Conservation (phyloP, 192 early-diverging fungal genomes). For the Pilaira anomala region DNA sequence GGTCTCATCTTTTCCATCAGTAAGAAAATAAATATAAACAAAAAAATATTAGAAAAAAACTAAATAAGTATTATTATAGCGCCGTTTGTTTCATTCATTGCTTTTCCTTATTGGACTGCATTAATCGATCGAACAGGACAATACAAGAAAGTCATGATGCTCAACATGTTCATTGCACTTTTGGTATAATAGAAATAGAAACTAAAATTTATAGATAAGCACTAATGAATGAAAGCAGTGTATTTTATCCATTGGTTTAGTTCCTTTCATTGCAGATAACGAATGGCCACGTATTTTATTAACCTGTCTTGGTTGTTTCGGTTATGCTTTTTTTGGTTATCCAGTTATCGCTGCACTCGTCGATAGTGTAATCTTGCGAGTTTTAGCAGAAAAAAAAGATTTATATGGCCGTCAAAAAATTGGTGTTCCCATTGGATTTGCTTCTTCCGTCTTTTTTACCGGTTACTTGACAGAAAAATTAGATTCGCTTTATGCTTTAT, state of each 20-base stretch:
- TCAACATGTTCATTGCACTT: slow-evolving; percentile 15
- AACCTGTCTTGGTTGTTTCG: slow-evolving; percentile 15
- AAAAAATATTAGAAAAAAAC: too few species aligned
- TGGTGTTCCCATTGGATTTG: slow-evolving; percentile 19
- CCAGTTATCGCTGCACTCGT: slow-evolving; percentile 21
- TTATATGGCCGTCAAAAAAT: slow-evolving; percentile 25
- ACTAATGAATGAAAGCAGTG: background rate
- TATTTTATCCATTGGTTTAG: slow-evolving; percentile 14
- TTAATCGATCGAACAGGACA: slow-evolving; percentile 7
- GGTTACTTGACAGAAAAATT: slow-evolving; percentile 10
- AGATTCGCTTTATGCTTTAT: slow-evolving; percentile 12
- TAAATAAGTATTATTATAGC: background rate
- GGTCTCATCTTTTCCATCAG: slow-evolving; percentile 26
- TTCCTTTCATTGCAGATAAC: slow-evolving; percentile 7
- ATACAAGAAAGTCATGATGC: slow-evolving; percentile 25
- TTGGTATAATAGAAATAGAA: slow-evolving; percentile 17
- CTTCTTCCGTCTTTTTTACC: slow-evolving; percentile 14
- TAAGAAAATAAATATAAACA: slow-evolving; percentile 3
- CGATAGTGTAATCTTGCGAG: slow-evolving; percentile 8
- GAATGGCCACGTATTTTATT: background rate
- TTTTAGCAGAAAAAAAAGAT: slow-evolving; percentile 1
- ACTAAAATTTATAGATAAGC: background rate
- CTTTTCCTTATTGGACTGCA: slow-evolving; percentile 27
- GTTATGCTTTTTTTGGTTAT: slow-evolving; percentile 23
- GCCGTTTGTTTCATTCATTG: slow-evolving; percentile 24